Percentiles rank a stretch among this genome's conserved stretches.
Conservation (phyloP, 371 early-diverging fungal species). For the Mortierella sp. region DNA sequence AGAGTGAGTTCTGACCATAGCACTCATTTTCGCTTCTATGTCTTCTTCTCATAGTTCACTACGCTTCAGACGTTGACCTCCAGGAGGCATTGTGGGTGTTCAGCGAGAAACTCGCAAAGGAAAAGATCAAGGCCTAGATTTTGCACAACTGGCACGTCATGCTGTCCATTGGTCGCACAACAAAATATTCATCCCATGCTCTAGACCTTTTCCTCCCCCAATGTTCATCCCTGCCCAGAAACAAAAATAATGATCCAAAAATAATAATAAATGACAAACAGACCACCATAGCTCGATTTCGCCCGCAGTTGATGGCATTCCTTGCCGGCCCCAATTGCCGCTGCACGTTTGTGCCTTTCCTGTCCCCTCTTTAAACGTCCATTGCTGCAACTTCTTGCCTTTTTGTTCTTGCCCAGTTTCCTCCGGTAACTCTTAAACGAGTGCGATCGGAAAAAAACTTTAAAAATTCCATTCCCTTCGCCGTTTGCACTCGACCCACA, state of each 20-base stretch:
- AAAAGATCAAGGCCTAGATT: conserved; percentile 46
- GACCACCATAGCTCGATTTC: neutral
- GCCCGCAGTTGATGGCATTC: neutral
- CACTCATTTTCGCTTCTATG: neutral
- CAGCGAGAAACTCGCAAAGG: conserved; percentile 58
- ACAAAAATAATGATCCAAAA: neutral
- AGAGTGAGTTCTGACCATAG: neutral
- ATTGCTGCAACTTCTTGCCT: neutral
- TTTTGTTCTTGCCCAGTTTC: no score
- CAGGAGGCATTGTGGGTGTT: conserved; percentile 61
- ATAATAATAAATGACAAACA: neutral
- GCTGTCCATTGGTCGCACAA: neutral
- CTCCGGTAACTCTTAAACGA: no score
- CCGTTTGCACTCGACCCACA: neutral
- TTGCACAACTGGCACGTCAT: neutral
- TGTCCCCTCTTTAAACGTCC: neutral
- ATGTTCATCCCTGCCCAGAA: neutral
- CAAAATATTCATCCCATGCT: neutral
- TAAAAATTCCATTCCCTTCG: neutral
- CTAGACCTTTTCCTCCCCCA: neutral
- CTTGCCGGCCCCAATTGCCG: neutral
- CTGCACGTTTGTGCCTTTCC: neutral
- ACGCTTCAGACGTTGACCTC: conserved; percentile 43
- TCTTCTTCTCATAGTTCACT: conserved; percentile 21
- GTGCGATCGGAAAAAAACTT: neutral